Percentiles rank a stretch among this genome's conserved stretches.
Conservation (phyloP, 495 filamentous ascomycete species). For the Cercophora scortea region DNA sequence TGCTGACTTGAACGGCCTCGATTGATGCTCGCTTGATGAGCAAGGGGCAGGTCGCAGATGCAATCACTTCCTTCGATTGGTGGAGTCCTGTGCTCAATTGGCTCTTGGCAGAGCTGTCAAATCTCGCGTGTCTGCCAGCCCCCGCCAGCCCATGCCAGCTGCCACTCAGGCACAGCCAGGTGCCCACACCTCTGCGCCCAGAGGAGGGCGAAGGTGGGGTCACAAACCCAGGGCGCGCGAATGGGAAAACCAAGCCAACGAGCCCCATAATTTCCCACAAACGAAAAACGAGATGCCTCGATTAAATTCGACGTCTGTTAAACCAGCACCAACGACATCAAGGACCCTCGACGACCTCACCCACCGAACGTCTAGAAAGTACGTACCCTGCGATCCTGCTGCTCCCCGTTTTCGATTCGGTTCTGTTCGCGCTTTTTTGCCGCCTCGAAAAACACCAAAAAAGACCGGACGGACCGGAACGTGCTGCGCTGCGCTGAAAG, state of each 20-base stretch:
- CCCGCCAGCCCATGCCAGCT: too few species aligned
- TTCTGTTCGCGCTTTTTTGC: neutral
- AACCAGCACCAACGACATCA: conserved; percentile 19
- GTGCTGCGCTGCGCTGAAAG: conserved; percentile 3
- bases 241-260: conserved; percentile 20
- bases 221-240: conserved; percentile 3
- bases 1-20: neutral
- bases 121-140: neutral
- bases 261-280: too few species aligned
- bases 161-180: too few species aligned
- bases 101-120: too few species aligned
- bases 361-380: conserved; percentile 23
- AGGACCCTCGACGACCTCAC: conserved; percentile 21
- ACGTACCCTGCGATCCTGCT: conserved; percentile 8
- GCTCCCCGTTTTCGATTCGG: too few species aligned
- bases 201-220: too few species aligned
- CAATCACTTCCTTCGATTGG: neutral
- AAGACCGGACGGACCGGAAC: too few species aligned
- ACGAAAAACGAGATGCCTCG: too few species aligned
- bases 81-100: too few species aligned
- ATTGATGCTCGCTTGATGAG: conserved; percentile 7
- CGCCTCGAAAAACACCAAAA: neutral
- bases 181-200: too few species aligned
- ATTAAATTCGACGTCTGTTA: neutral
- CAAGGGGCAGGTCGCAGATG: conserved; percentile 1